Base-by-base conservation (phyloP, 2,329 filamentous ascomycete genomes). In the Hypoxylon sp. region DNA sequence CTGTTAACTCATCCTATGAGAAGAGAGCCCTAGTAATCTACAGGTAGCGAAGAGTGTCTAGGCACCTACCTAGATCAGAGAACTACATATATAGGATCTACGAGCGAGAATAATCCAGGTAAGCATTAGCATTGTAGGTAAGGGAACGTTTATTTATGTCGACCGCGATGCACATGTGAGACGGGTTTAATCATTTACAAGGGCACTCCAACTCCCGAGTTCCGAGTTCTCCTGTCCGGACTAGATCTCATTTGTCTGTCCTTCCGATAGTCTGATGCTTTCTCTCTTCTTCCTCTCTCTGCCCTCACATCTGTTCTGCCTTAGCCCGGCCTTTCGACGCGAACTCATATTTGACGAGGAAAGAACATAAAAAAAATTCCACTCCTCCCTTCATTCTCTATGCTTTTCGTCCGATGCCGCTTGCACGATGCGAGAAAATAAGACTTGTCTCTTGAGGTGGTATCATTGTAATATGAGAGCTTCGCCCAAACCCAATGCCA, bases 401-500 rank as follows among this genome's bases (percentile, higher is more conserved):
- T 46, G 29, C 46, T 35, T 47, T 37, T 21, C 49, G 18, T 18
- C 31, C 29, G 40, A 29, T 41, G 29, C 21, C 55, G 56, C 46
- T 57, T 48, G 53, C 23, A 57, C 47, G 45, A 63, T 63, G 60
- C 60, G 31, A 35, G 59, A 57, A 31, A 11, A 21, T 56, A 60
- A 52, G 27, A 56, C 9, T 35, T 60, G 31, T 58, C 52, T 63
- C 49, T 57, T 55, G 48, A 64, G 31, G 15, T 35, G 62, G 62
- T 64, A 64, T 64, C 62, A 64, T 64, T 64, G 56, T 51, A 33
- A 48, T 52, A 23, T 33, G 8, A 40, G 40, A 27, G 51, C 54
- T 43, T 64, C 55, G 56, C 62, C 62, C 59, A 55, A 35, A 62
- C 55, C 62, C 62, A 55, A 64, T 64, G 62, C 62, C 58, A 53